Evolutionary conservation across 2,329 filamentous ascomycete species (phyloP).

Genomic region (Calonectria pauciramosa): DNA sequence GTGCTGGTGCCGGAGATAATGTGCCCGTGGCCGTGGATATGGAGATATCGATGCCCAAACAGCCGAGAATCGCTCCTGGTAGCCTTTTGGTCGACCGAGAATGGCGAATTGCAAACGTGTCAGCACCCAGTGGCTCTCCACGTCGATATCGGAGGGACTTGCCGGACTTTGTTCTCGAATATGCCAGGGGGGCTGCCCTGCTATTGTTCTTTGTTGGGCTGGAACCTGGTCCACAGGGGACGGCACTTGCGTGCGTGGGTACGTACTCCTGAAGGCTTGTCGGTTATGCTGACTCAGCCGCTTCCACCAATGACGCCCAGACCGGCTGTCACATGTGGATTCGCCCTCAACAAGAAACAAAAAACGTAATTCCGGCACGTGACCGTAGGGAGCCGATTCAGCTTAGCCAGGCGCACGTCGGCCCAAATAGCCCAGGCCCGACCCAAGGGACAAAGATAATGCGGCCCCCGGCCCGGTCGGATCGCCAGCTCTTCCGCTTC

Average conservation of each 20-base stretch:
- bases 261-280: not conserved
- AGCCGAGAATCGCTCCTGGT: not conserved
- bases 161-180: constrained; percentile 15
- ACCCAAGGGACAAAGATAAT: constrained; percentile 25
- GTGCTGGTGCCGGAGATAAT: not conserved
- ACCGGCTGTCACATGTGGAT: constrained; percentile 21
- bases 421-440: constrained; percentile 1
- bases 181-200: not conserved
- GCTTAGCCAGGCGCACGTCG: not conserved
- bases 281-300: constrained; percentile 16
- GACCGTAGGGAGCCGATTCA: constrained; percentile 18
- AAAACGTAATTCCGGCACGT: constrained; percentile 15
- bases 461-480: constrained; percentile 34
- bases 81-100: constrained; percentile 5
- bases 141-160: constrained; percentile 14
- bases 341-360: constrained; percentile 18
- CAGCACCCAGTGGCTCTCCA: constrained; percentile 16
- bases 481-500: constrained; percentile 44
- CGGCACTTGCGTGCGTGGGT: constrained; percentile 8
- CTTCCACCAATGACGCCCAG: constrained; percentile 13
- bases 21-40: not conserved
- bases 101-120: constrained; percentile 27
- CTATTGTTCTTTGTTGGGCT: constrained; percentile 19
- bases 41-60: constrained; percentile 3
- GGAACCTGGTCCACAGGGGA: not conserved